Base-by-base conservation (phyloP, 805 yeast species). In the Pichia deserticola region DNA sequence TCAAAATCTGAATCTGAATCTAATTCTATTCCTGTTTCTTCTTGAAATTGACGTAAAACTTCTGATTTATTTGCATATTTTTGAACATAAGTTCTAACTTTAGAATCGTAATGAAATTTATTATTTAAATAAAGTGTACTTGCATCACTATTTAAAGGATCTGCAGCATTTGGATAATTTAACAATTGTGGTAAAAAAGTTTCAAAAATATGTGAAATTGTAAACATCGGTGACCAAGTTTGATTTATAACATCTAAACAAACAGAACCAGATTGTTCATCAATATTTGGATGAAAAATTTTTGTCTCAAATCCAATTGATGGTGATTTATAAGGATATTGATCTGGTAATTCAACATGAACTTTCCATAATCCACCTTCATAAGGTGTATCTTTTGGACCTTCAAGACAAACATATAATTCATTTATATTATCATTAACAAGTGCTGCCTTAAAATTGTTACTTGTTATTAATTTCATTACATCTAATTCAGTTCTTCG, bases 161-260 rank as follows among this genome's bases (percentile, higher is more conserved):
- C 99, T 12, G 92, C 74, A 1, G 98, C 92, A 61, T 92, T 92
- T 20, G 98, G 97, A 61, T 92, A 93, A 49, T 90, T 78, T 54
- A 92, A 72, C 51, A 92, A 70, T 59, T 95, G 98, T 7, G 99
- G 99, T 52, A 92, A 70, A 70, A 92, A 93, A 63, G 88, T 84
- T 61, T 92, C 98, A 64, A 93, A 88, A 29, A 92, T 86, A 64
- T 93, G 93, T 56, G 83, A 73, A 56, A 93, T 76, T 49, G 93
- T 97, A 72, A 89, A 92, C 89, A 92, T 86, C 2, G 99, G 98
- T 40, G 95, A 86, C 99, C 99, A 92, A 0, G 98, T 89, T 63
- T 92, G 97, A 65, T 92, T 92, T 55, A 92, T 90, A 15, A 93
- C 98, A 65, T 92, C 98, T 45, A 92, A 78, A 67, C 99, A 92